Evolutionary conservation across 2,329 filamentous ascomycete species (phyloP), one percentile per base, ranked within the genome.

Genomic region (Fusarium robinianum): DNA sequence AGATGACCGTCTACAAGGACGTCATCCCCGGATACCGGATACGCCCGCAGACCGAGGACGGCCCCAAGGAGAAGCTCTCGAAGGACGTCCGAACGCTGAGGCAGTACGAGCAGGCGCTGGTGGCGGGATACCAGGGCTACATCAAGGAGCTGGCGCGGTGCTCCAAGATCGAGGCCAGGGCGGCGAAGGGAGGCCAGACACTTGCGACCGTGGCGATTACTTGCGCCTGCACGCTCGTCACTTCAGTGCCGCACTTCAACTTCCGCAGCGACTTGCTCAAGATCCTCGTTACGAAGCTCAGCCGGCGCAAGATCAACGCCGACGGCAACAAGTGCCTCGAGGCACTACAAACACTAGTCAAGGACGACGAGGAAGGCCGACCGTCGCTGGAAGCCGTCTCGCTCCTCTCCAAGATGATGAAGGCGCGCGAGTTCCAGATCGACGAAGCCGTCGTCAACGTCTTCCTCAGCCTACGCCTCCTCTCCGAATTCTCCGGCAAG

Each of bases 21-120:
- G 81, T 96, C 32, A 97, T 99, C 46, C 94, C 94, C 0, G 94
- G 94, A 15, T 99, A 99, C 67, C 81, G 94, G 49, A 97, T 99
- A 73, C 85, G 94, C 12, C 87, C 90, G 2, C 73, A 90, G 4
- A 76, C 79, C 1, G 89, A 95, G 48, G 86, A 90, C 21, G 83
- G 85, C 30, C 77, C 85, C 63, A 79, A 80, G 45, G 85, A 85
- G 53, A 95, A 95, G 67, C 73, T 97, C 2, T 96, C 91, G 5
- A 96, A 96, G 66, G 94, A 97, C 18, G 90, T 97, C 22, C 84
- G 87, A 63, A 86, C 83, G 57, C 71, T 96, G 51, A 81, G 91
- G 41, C 76, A 81, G 30, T 99, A 91, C 65, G 94, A 99, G 67
- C 90, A 96, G 67, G 81, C 88, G 14, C 77, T 99, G 17, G 81